A percentile compares a stretch with the other conserved stretches of the same genome.
Conservation (phyloP, 2,329 filamentous ascomycete species). For the Colletotrichum graminicola region DNA sequence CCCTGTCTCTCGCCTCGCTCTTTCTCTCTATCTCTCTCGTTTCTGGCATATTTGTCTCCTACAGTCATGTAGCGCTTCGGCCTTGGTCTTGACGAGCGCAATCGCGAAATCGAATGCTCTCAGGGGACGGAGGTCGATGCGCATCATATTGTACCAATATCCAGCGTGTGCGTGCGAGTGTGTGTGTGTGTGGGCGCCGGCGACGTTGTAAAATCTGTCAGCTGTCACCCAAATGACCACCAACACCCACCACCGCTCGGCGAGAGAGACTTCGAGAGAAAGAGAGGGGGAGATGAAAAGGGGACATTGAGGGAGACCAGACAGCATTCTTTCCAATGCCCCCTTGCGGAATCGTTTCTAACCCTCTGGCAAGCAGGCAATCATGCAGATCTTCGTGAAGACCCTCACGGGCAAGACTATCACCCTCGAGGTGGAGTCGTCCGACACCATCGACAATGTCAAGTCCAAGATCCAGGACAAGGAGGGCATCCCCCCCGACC, state of each 20-base stretch:
- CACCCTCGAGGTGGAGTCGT: constrained; percentile 99
- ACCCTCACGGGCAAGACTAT: constrained; percentile 99
- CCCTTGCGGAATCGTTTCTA: constrained; percentile 49
- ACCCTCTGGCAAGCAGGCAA: constrained; percentile 66
- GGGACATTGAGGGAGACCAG: constrained; percentile 11
- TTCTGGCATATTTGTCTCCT: constrained; percentile 24
- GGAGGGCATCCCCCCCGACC: constrained; percentile 99
- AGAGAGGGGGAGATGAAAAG: not conserved
- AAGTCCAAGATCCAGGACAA: constrained; percentile 99
- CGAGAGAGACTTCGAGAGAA: not conserved
- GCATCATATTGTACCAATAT: not conserved
- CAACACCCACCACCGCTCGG: not conserved
- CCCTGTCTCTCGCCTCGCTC: constrained; percentile 43
- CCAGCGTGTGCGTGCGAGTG: not conserved
- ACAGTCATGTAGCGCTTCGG: not conserved
- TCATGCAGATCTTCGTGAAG: constrained; percentile 84
- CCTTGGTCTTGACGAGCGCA: constrained; percentile 7
- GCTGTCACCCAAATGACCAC: not conserved
- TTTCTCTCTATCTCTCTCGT: constrained; percentile 35
- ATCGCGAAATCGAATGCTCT: constrained; percentile 38
- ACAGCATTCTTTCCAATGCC: constrained; percentile 23
- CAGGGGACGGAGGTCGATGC: not conserved
- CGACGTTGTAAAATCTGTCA: constrained; percentile 23
- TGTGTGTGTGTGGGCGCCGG: not conserved
- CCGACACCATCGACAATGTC: constrained; percentile 99